These are phyloP conservation scores for Debaryomyces udenii DNA, from an alignment of 1,139 yeast genomes.

Conservation along the genomic window DNA sequence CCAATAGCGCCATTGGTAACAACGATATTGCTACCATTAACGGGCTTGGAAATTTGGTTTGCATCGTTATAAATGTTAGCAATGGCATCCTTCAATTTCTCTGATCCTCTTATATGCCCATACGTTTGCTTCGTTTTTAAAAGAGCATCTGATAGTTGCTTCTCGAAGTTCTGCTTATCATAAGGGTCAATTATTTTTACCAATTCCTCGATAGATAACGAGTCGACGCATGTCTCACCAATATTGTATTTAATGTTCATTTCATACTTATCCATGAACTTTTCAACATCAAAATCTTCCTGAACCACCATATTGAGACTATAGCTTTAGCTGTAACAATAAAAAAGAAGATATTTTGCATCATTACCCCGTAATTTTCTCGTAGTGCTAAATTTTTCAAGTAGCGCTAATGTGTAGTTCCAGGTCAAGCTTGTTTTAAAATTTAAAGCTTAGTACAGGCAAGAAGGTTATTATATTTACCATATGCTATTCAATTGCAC, in stretches of 20 bases:
- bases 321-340: neutral
- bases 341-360: too few relatives aligned
- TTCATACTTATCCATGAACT: constrained; percentile 59
- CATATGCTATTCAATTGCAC: too few relatives aligned
- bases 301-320: constrained; percentile 35
- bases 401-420: too few relatives aligned
- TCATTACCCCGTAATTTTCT: too few relatives aligned
- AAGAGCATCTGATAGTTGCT: neutral
- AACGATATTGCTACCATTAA: constrained; percentile 39
- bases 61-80: constrained; percentile 39
- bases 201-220: constrained; percentile 45
- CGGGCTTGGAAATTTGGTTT: constrained; percentile 15
- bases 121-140: constrained; percentile 41
- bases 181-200: constrained; percentile 28
- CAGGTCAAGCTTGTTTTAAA: too few relatives aligned
- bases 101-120: constrained; percentile 53
- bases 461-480: too few relatives aligned
- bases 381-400: too few relatives aligned
- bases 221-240: constrained; percentile 59
- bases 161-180: constrained; percentile 11
- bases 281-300: constrained; percentile 56
- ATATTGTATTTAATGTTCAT: constrained; percentile 41
- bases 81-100: constrained; percentile 37
- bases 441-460: too few relatives aligned
- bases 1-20: constrained; percentile 63